Base-by-base conservation (phyloP, 768 basidiomycete species). In the Strobilomyces dryophilus region DNA sequence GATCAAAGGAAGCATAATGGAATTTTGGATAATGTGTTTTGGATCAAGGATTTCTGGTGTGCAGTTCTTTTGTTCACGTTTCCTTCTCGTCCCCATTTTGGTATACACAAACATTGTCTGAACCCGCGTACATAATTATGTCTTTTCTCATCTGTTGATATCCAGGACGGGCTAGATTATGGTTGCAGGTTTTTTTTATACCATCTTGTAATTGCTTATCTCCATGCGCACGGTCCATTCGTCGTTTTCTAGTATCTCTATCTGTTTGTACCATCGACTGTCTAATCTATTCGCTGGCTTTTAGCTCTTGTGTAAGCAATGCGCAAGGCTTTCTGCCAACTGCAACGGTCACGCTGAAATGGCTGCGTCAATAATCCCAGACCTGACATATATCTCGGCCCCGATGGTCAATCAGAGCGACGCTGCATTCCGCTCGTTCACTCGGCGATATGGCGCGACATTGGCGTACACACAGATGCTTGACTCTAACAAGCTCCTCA, bases 401-500 rank as follows among this genome's bases (percentile, higher is more conserved):
- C 87, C 87, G 3, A 89, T 89, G 87, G 79, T 91, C 52, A 83
- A 87, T 53, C 88, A 89, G 63, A 88, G 86, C 26, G 89, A 92
- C 59, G 75, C 85, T 0, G 85, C 89, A 1, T 91, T 89, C 61
- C 77, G 89, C 32, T 57, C 79, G 12, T 76, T 90, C 47, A 79
- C 79, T 4, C 76, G 79, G 50, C 73, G 71, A 54, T 77, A 89
- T 66, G 83, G 84, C 18, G 79, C 85, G 26, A 87, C 87, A 1
- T 63, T 83, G 59, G 73, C 81, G 15, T 89, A 87, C 68, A 87
- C 89, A 4, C 88, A 91, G 63, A 92, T 92, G 89, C 81, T 86
- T 35, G 71, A 77, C 43, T 77, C 89, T 10, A 75, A 83, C 35
- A 76, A 70, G 53, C 73, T 92, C 14, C 65, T 89, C 40, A 70